Base-by-base conservation (phyloP, 73 alveolate species). In the Paramecium sexaurelia region DNA sequence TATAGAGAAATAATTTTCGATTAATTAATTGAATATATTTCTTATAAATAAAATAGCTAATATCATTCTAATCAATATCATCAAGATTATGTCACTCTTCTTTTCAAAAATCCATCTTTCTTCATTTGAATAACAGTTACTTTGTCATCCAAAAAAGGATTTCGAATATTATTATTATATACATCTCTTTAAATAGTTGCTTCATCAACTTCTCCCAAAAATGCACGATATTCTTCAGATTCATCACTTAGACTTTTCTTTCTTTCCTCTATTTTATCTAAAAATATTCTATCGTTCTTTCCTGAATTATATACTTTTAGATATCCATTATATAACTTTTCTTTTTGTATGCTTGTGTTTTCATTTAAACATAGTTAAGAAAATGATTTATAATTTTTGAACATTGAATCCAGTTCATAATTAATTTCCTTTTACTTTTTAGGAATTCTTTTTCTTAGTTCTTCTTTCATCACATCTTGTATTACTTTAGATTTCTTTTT, bases 81-180 rank as follows among this genome's bases (percentile, higher is more conserved):
- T 68, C 85, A 68, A 68, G 85, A 29, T 29, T 68, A 68, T n/a
- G 55, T 29, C 15, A 32, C 26, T 26, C 85, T 26, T 29, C 85
- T 68, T 33, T 68, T 68, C 29, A 68, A 33, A 29, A 68, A 68
- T 29, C 85, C 85, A 68, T 27, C 85, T 24, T 29, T 68, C 37
- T 29, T 68, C 85, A 68, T 68, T n/a, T 9, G 2, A 7, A 24
- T 68, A 29, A 68, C 85, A 27, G 85, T 68, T 0, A 68, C 37
- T 32, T 68, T 68, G 27, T 68, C 85, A 29, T 68, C 85, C 2
- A 68, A 24, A 68, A 68, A 68, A 13, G 85, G 85, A 68, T 68
- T 68, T 68, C 85, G 32, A 27, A 68, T 56, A 56, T 68, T 68
- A 68, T 26, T 29, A 7, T 68, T 24, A 68, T 68, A 68, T 29